Evolutionary conservation across 1,284 basidiomycete species (phyloP).

Genomic region (Marasmius tenuissimus): DNA sequence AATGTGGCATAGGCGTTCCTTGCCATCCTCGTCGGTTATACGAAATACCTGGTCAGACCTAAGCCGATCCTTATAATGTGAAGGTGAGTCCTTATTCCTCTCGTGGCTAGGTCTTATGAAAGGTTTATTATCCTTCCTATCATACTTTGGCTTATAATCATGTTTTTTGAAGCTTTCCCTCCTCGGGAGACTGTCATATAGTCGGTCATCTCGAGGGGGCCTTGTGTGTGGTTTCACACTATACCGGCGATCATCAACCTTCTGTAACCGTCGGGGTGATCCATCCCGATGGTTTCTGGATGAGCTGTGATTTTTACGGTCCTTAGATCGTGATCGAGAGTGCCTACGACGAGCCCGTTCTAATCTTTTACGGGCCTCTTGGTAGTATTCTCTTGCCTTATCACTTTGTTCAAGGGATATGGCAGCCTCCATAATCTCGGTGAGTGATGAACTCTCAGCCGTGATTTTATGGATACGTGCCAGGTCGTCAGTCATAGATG

Average conservation of each 20-base stretch:
- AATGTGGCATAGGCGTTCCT: conserved; percentile 1
- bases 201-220: not conserved
- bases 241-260: not conserved
- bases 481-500: not conserved
- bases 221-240: not conserved
- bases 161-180: not conserved
- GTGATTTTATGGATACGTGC: conserved; percentile 2
- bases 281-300: not conserved
- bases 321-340: not conserved
- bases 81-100: not conserved
- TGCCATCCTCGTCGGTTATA: not conserved
- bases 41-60: not conserved
- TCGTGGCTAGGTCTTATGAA: not conserved
- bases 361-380: not conserved
- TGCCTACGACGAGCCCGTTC: not conserved
- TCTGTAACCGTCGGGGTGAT: not conserved
- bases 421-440: conserved; percentile 10
- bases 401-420: conserved; percentile 4
- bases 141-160: not conserved
- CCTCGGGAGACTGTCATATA: not conserved
- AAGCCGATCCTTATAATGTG: not conserved
- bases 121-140: not conserved
- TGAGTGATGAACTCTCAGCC: conserved; percentile 1
- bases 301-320: not conserved
- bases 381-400: conserved; percentile 1